Evolutionary conservation across 352 stramenopile genomes (phyloP).

Genomic region (Phytophthora syringae): DNA sequence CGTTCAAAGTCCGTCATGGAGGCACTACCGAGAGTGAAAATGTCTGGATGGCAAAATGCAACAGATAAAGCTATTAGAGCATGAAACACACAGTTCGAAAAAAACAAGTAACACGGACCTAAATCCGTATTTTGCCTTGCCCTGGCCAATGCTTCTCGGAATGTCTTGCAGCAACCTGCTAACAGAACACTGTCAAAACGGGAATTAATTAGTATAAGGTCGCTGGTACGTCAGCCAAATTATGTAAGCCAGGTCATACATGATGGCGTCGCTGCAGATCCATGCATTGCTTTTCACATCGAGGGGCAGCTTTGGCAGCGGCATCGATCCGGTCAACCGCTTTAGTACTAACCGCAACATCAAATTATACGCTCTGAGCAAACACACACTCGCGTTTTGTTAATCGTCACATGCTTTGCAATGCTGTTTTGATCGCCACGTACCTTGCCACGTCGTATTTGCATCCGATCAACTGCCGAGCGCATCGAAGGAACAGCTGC

Average conservation of each 20-base stretch:
- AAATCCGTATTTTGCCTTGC: conserved; percentile 49
- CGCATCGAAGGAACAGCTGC: conserved; percentile 64
- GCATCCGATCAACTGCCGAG: conserved; percentile 61
- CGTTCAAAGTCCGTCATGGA: conserved; percentile 76
- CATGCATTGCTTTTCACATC: conserved; percentile 62
- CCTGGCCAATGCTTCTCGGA: conserved; percentile 56
- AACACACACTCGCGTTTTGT: conserved; percentile 1
- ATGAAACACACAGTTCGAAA: background rate
- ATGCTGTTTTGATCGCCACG: background rate
- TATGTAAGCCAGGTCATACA: conserved; percentile 41
- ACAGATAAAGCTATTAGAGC: background rate
- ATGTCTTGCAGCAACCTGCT: conserved; percentile 60
- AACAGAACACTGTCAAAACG: conserved; percentile 55
- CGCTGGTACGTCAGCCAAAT: no score
- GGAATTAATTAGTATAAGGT: background rate
- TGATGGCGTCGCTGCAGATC: conserved; percentile 82
- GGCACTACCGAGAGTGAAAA: conserved; percentile 76
- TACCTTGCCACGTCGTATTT: conserved; percentile 76
- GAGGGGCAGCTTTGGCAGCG: conserved; percentile 54
- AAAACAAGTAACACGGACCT: conserved; percentile 41
- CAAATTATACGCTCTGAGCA: conserved; percentile 60
- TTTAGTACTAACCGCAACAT: conserved; percentile 66
- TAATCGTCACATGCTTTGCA: background rate
- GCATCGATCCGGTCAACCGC: conserved; percentile 44
- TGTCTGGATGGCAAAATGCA: conserved; percentile 40